Base-by-base conservation (phyloP, 805 yeast genomes). In the Metschnikowia cerradonensis region DNA sequence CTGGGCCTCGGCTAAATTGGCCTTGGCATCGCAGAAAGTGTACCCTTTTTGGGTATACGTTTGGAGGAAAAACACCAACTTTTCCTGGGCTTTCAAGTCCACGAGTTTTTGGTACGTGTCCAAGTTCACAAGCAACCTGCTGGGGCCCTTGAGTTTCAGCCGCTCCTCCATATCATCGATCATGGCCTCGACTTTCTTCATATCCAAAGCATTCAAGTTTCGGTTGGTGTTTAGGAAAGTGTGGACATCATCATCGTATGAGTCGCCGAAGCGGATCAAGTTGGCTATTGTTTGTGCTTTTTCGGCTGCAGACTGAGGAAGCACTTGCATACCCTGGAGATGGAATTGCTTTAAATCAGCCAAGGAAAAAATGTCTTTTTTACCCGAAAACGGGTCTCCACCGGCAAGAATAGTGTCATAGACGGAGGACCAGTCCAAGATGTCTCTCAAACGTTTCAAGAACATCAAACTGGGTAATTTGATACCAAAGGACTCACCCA, bases 401-500 rank as follows among this genome's bases (percentile, higher is more conserved):
- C 78, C 78, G 11, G 61, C 57, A 15, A 64, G 61, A n/a, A 73
- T 68, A n/a, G 63, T 52, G 6, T 66, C 60, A 48, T 54, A 69
- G 2, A 57, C 57, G 14, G 65, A 61, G 2, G 68, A 44, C 78
- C 78, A 74, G 34, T 60, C 56, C 45, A 68, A 48, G 13, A 69
- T 55, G 49, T 67, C 69, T 50, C 72, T 59, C n/a, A 74, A 53
- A 43, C 78, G 61, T 2, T 57, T 60, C n/a, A 73, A 57, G 47
- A 73, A 72, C 15, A 52, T 55, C 44, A 73, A 61, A 1, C 84
- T 76, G 2, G 81, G 78, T 14, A 86, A 62, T 5, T 71, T 74
- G 36, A 87, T 64, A 3, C 87, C 87, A 60, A 84, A 79, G 2
- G 83, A 74, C 50, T 73, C 71, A 1, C 91, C 92, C 35, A 81